A percentile compares a stretch with the other conserved stretches of the same genome.
phyloP scores from a whole-genome alignment of 345 rosid genomes.

The Tarenaya hassleriana region DNA sequence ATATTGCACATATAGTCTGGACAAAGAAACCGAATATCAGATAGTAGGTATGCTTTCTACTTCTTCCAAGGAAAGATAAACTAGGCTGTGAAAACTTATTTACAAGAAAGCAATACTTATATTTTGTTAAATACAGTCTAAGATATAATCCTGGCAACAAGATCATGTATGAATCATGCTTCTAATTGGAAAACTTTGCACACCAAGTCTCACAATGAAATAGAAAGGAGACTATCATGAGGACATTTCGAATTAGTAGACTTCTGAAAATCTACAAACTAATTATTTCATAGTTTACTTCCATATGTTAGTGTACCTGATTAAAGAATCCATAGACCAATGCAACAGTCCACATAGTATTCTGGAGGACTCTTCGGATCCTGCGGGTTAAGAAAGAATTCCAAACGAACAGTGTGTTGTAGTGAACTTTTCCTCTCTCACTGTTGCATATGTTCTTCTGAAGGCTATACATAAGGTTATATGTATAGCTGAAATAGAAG shows the following conservation, averaged over 20 bases:
- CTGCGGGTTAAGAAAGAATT: constrained; percentile 70
- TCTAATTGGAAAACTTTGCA: constrained; percentile 1
- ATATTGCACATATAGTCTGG: constrained; percentile 59
- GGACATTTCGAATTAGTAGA: constrained; percentile 23
- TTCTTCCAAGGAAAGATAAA: not conserved
- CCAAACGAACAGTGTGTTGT: constrained; percentile 85
- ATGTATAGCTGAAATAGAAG: constrained; percentile 97
- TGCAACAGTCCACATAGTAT: constrained; percentile 83
- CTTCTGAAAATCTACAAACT: not conserved
- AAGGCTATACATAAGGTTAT: constrained; percentile 67
- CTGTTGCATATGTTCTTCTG: constrained; percentile 57
- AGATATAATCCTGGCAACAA: no score
- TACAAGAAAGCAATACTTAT: not conserved
- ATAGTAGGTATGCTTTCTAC: constrained; percentile 8
- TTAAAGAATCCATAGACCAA: constrained; percentile 82
- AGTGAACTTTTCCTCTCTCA: constrained; percentile 35
- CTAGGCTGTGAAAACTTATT: no score
- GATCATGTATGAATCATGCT: no score
- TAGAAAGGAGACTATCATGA: no score
- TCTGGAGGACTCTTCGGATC: constrained; percentile 53
- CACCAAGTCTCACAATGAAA: no score
- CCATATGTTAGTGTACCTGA: constrained; percentile 49
- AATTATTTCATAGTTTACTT: not conserved
- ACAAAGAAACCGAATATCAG: constrained; percentile 8
- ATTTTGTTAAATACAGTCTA: not conserved